Percentiles rank a stretch among this genome's conserved stretches.
phyloP scores from a whole-genome alignment of 495 filamentous ascomycete species.

The Aspergillus steynii region DNA sequence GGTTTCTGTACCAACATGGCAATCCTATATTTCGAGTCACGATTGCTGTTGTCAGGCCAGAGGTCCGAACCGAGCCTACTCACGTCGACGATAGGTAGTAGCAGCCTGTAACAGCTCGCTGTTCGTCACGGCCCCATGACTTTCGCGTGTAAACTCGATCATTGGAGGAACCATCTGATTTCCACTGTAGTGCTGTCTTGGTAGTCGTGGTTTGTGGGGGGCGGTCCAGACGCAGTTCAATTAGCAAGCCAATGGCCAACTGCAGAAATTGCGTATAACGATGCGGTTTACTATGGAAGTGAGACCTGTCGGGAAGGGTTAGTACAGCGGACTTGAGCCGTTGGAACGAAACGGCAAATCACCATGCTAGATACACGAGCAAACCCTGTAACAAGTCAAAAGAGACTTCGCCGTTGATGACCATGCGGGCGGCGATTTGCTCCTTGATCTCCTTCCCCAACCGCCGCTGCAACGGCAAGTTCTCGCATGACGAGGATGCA shows the following conservation, averaged over 20 bases:
- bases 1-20: constrained; percentile 25
- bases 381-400: constrained; percentile 52
- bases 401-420: constrained; percentile 46
- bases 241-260: constrained; percentile 44
- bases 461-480: constrained; percentile 37
- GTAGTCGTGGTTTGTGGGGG: constrained; percentile 27
- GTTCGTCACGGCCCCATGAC: constrained; percentile 25
- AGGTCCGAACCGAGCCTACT: not conserved
- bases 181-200: constrained; percentile 23
- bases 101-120: constrained; percentile 24
- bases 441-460: constrained; percentile 40
- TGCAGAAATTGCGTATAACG: constrained; percentile 42
- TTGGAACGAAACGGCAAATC: constrained; percentile 11
- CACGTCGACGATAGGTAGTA: constrained; percentile 29
- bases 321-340: not conserved
- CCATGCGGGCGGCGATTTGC: constrained; percentile 41
- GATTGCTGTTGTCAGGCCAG: not conserved
- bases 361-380: constrained; percentile 47
- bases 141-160: constrained; percentile 12
- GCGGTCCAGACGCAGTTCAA: constrained; percentile 46
- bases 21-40: constrained; percentile 9
- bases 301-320: constrained; percentile 22
- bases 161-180: not conserved
- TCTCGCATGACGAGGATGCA: constrained; percentile 38
- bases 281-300: constrained; percentile 37